These are phyloP conservation scores for Pilasporangium apinafurcum DNA, from an alignment of 352 stramenopile species.

Conservation along the genomic window DNA sequence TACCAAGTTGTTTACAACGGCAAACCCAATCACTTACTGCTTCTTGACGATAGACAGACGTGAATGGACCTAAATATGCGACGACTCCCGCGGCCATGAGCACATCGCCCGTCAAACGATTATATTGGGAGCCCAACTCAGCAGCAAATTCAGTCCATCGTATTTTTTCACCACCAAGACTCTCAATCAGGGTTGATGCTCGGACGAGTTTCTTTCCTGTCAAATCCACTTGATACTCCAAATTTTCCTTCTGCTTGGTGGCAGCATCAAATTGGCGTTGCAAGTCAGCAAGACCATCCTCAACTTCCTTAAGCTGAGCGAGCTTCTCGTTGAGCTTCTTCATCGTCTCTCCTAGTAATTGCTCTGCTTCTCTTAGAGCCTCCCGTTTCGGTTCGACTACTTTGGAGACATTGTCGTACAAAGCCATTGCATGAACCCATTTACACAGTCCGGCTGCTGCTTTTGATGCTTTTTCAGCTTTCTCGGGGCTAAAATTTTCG, in stretches of 20 bases:
- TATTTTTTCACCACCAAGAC: constrained; percentile 89
- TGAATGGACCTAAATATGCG: constrained; percentile 92
- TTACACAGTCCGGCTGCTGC: constrained; percentile 90
- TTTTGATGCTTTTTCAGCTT: constrained; percentile 90
- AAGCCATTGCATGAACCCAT: constrained; percentile 91
- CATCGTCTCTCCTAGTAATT: constrained; percentile 86
- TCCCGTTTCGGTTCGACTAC: constrained; percentile 91
- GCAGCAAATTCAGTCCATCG: constrained; percentile 88
- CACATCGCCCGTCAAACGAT: constrained; percentile 88
- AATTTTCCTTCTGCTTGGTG: constrained; percentile 88
- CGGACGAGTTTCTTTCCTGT: constrained; percentile 91
- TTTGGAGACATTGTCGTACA: constrained; percentile 92
- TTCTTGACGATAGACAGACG: constrained; percentile 79
- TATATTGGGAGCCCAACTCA: constrained; percentile 80
- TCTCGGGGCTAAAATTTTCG: constrained; percentile 89
- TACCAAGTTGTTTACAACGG: constrained; percentile 67
- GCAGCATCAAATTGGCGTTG: constrained; percentile 85
- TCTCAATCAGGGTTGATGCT: constrained; percentile 91
- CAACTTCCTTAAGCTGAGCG: constrained; percentile 85
- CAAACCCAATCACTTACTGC: constrained; percentile 73
- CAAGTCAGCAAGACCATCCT: constrained; percentile 85
- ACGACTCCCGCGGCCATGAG: constrained; percentile 90
- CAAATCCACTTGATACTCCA: constrained; percentile 90
- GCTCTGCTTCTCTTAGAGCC: constrained; percentile 76
- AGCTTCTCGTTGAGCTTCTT: constrained; percentile 88